Conservation (phyloP, 768 basidiomycete species). For the Psilocybe cubensis region DNA sequence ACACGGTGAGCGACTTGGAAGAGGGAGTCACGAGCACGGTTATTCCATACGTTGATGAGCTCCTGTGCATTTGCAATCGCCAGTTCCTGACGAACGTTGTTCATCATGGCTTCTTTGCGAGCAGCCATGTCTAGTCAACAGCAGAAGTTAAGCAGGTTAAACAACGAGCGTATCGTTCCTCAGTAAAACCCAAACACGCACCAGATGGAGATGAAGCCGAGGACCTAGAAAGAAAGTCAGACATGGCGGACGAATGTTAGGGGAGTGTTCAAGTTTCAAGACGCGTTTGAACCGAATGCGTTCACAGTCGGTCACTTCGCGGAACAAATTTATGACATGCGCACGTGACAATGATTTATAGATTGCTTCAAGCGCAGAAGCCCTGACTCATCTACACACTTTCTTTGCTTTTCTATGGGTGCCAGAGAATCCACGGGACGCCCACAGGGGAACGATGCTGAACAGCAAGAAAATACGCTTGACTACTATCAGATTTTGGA, state of each 20-base stretch:
- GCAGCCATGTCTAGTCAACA: slow-evolving; percentile 42
- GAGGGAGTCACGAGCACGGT: neutral
- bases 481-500: slow-evolving; percentile 88
- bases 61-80: slow-evolving; percentile 79
- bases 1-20: neutral
- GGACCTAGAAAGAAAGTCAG: slow-evolving; percentile 52
- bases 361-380: neutral
- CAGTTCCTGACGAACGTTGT: slow-evolving; percentile 68
- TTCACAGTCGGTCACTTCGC: neutral
- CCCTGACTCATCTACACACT: neutral
- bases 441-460: slow-evolving; percentile 21
- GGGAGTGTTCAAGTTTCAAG: slow-evolving; percentile 1
- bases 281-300: slow-evolving; percentile 3
- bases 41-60: slow-evolving; percentile 66
- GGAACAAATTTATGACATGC: neutral
- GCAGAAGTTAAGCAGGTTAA: neutral
- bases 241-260: slow-evolving; percentile 35
- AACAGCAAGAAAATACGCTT: slow-evolving; percentile 27
- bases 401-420: slow-evolving; percentile 52
- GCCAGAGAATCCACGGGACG: slow-evolving; percentile 64
- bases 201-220: slow-evolving; percentile 33
- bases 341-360: neutral
- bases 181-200: slow-evolving; percentile 15
- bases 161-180: neutral
- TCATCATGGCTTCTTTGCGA: slow-evolving; percentile 62